Conservation (phyloP, 495 filamentous ascomycete genomes). For the Trichoderma orchidacearum region DNA sequence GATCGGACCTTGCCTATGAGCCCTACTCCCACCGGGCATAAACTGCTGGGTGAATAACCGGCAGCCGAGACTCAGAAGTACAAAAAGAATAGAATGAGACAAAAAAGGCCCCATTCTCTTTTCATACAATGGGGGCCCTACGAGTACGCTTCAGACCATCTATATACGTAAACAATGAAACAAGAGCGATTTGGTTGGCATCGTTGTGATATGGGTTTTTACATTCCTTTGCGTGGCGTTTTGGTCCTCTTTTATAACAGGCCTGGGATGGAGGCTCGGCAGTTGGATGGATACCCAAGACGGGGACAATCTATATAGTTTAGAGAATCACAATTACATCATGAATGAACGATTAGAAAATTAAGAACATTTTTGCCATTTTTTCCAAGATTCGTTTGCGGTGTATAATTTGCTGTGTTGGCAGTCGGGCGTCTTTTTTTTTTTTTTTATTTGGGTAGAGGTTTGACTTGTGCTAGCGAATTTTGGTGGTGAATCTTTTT, state of each 20-base stretch:
- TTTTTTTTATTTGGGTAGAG: not conserved
- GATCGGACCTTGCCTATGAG: constrained; percentile 35
- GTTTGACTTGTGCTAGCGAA: not conserved
- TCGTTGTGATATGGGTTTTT: not conserved
- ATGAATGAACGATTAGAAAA: not conserved
- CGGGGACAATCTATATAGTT: not conserved
- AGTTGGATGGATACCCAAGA: not conserved
- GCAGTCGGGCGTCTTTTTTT: not conserved
- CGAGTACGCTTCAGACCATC: not conserved
- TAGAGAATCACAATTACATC: not conserved
- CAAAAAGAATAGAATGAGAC: too few species aligned
- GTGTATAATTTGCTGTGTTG: too few species aligned
- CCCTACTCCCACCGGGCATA: constrained; percentile 36
- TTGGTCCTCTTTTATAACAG: not conserved
- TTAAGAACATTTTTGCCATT: not conserved
- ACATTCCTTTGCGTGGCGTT: not conserved
- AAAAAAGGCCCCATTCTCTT: not conserved
- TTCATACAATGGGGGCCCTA: not conserved
- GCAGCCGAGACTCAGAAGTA: not conserved
- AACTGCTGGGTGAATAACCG: too few species aligned
- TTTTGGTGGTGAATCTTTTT: not conserved
- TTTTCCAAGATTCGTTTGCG: too few species aligned
- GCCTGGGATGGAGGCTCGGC: not conserved
- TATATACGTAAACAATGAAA: not conserved
- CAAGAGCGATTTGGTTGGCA: not conserved